These are phyloP conservation scores for Onygenales sp. DNA, from an alignment of 2,329 filamentous ascomycete species.

Conservation along the genomic window DNA sequence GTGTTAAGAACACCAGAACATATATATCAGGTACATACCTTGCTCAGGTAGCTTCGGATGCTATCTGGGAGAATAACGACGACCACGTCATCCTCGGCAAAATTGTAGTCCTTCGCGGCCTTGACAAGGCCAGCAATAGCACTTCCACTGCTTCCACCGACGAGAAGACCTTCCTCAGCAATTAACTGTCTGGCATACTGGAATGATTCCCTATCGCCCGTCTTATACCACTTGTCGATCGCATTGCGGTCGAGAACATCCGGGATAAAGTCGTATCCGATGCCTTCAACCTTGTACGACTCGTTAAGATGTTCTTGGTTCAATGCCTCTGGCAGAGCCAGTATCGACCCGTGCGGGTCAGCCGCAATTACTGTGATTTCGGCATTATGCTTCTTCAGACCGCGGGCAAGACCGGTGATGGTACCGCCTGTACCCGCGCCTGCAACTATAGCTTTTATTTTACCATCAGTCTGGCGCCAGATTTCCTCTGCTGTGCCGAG, in stretches of 20 bases:
- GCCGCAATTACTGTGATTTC: conserved; percentile 83
- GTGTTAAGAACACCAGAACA: conserved; percentile 5
- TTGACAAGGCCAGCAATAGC: conserved; percentile 74
- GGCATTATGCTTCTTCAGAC: conserved; percentile 77
- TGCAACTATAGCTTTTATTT: conserved; percentile 73
- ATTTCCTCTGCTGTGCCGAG: conserved; percentile 92
- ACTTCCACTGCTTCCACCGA: conserved; percentile 87
- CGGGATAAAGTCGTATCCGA: conserved; percentile 96
- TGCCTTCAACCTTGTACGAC: conserved; percentile 95
- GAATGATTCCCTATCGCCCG: conserved; percentile 85
- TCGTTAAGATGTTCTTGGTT: conserved; percentile 75
- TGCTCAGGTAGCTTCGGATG: conserved; percentile 93
- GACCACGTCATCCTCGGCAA: conserved; percentile 74
- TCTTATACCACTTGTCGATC: conserved; percentile 98
- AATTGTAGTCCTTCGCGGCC: conserved; percentile 65
- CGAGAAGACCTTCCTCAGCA: conserved; percentile 84
- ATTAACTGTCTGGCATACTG: conserved; percentile 82
- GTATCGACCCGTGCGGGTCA: conserved; percentile 83
- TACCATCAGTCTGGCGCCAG: conserved; percentile 79
- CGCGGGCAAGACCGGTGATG: conserved; percentile 78
- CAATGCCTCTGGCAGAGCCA: conserved; percentile 69
- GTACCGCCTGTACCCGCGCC: conserved; percentile 94
- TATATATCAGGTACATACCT: conserved; percentile 37
- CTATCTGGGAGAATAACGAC: conserved; percentile 91
- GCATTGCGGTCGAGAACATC: conserved; percentile 73